These are phyloP conservation scores for Toxicodendron radicans DNA, from an alignment of 345 rosid genomes.

Conservation along the genomic window DNA sequence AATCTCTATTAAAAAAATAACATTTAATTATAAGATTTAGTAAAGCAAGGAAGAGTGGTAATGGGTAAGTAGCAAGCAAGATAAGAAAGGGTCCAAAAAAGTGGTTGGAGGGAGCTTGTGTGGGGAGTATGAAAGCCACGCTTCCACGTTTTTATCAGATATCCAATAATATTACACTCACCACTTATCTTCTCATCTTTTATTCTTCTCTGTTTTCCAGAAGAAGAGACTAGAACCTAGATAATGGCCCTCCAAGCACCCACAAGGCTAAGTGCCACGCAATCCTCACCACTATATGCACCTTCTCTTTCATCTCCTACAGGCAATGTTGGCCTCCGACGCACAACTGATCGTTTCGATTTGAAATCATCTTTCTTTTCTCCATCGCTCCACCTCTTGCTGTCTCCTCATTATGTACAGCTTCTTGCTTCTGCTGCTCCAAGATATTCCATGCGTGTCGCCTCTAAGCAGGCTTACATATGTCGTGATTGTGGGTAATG, in stretches of 20 bases:
- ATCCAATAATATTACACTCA: conserved; percentile 3
- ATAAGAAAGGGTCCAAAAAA: background rate
- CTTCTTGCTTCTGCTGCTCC: conserved; percentile 41
- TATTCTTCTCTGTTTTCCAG: no score
- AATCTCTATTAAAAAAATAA: no score
- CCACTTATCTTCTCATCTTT: conserved; percentile 29
- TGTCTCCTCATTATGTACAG: conserved; percentile 33
- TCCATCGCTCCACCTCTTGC: conserved; percentile 44
- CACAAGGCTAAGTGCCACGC: conserved; percentile 26
- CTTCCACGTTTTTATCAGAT: conserved; percentile 27
- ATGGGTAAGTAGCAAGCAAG: background rate
- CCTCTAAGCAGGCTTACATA: conserved; percentile 83
- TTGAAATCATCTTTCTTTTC: conserved; percentile 59
- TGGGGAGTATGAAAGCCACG: conserved; percentile 45
- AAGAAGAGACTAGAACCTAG: background rate
- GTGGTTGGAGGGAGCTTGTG: conserved; percentile 18
- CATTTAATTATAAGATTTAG: no score
- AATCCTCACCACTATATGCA: conserved; percentile 10
- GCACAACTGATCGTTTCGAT: conserved; percentile 39
- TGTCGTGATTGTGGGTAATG: conserved; percentile 94
- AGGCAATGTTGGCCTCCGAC: conserved; percentile 37
- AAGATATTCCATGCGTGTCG: conserved; percentile 71
- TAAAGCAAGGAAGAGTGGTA: background rate
- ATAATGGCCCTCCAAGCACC: conserved; percentile 47
- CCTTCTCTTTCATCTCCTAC: conserved; percentile 38